phyloP scores from a whole-genome alignment of 257 asterid genomes.

The Solanum sejunctum region DNA sequence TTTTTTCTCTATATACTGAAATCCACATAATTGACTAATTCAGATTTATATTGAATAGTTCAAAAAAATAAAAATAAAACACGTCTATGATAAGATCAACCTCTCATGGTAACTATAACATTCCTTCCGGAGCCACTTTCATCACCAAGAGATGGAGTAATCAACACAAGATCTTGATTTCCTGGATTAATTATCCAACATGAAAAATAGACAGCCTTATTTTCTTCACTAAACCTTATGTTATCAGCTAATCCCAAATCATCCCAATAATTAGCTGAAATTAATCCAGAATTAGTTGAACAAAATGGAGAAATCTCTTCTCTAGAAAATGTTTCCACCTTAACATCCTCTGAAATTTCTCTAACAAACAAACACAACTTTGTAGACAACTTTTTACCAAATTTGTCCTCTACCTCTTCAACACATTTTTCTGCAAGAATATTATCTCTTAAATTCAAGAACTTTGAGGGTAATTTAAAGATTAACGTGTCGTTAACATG shows the following conservation, averaged over 20 bases:
- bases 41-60: not conserved
- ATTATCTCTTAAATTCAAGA: not conserved
- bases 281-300: not conserved
- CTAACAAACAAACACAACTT: conserved; percentile 19
- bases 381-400: conserved; percentile 11
- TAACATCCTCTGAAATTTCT: conserved; percentile 10
- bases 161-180: conserved; percentile 42
- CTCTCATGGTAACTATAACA: conserved; percentile 13
- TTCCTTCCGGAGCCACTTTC: conserved; percentile 2
- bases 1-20: not conserved
- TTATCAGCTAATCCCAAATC: conserved; percentile 16
- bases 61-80: not conserved
- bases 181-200: conserved; percentile 40
- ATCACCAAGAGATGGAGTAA: conserved; percentile 16
- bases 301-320: not conserved
- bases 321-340: conserved; percentile 19
- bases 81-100: not conserved
- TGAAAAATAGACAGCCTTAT: conserved; percentile 24
- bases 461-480: conserved; percentile 13
- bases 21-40: not conserved
- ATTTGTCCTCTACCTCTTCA: conserved; percentile 20
- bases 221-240: conserved; percentile 29
- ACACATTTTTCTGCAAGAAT: conserved; percentile 29
- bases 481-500: conserved; percentile 7
- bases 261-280: conserved; percentile 23